Conservation (phyloP, 2,329 filamentous ascomycete genomes). For the Sclerotinia borealis region DNA sequence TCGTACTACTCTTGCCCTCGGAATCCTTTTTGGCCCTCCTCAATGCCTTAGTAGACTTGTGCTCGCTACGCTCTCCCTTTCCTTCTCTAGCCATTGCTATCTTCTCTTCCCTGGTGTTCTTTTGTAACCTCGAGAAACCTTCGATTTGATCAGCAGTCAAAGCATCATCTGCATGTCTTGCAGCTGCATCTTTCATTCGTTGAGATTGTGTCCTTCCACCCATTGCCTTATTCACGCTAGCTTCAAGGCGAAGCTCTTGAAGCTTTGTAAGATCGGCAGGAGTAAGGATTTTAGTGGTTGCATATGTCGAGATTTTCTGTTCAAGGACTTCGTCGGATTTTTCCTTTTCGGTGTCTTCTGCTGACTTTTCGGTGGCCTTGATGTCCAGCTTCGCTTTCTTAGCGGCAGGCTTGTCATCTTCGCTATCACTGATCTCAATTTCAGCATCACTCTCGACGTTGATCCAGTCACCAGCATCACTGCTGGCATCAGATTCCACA, state of each 20-base stretch:
- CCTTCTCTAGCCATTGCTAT: conserved; percentile 77
- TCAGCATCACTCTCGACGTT: conserved; percentile 78
- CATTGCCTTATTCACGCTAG: conserved; percentile 61
- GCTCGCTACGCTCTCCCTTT: conserved; percentile 69
- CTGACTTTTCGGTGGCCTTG: conserved; percentile 32
- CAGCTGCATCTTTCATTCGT: conserved; percentile 36
- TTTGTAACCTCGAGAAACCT: conserved; percentile 73
- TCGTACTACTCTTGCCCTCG: conserved; percentile 92
- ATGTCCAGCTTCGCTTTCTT: conserved; percentile 56
- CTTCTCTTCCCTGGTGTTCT: conserved; percentile 84
- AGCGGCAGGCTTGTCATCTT: conserved; percentile 62
- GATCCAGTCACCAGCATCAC: conserved; percentile 85
- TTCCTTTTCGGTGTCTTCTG: conserved; percentile 39
- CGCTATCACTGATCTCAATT: conserved; percentile 68
- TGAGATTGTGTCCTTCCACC: conserved; percentile 39
- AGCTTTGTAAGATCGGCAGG: conserved; percentile 95
- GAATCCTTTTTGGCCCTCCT: conserved; percentile 80
- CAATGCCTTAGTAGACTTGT: conserved; percentile 80
- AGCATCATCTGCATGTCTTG: conserved; percentile 76
- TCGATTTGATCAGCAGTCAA: conserved; percentile 90
- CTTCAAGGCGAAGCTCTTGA: conserved; percentile 72
- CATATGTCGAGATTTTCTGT: conserved; percentile 61
- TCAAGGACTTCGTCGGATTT: conserved; percentile 34
- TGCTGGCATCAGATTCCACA: conserved; percentile 45
- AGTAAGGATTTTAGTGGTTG: conserved; percentile 90